A percentile compares a stretch with the other conserved stretches of the same genome.
phyloP scores from a whole-genome alignment of 306 rosid species.

The Prunus armeniaca region DNA sequence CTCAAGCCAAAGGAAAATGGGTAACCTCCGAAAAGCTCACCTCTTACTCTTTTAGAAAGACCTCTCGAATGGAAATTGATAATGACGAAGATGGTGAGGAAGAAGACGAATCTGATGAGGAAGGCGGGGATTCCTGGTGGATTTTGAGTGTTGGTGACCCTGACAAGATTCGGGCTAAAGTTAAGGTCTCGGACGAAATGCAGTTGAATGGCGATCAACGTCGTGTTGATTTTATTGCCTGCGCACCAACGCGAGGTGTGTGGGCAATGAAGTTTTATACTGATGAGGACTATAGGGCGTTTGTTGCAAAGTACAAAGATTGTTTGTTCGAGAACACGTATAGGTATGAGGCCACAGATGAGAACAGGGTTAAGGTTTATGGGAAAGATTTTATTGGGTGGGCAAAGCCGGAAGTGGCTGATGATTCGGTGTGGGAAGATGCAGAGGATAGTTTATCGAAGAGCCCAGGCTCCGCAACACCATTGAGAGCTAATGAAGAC shows the following conservation, averaged over 20 bases:
- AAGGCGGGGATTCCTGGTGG: conserved; percentile 57
- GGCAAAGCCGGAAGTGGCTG: conserved; percentile 83
- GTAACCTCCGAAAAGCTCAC: conserved; percentile 68
- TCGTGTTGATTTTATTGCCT: conserved; percentile 79
- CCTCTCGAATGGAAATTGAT: conserved; percentile 29
- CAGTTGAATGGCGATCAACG: conserved; percentile 66
- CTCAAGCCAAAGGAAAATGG: conserved; percentile 71
- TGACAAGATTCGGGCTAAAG: conserved; percentile 51
- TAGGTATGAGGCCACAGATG: conserved; percentile 63
- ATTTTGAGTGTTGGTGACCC: conserved; percentile 47
- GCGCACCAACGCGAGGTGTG: conserved; percentile 41
- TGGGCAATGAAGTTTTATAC: conserved; percentile 90
- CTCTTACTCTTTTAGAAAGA: conserved; percentile 50
- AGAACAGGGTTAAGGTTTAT: conserved; percentile 67
- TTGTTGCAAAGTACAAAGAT: conserved; percentile 50
- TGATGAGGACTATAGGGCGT: conserved; percentile 47
- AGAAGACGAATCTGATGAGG: conserved; percentile 37
- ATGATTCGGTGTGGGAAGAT: conserved; percentile 96
- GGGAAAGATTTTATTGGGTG: conserved; percentile 92
- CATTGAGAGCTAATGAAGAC: conserved; percentile 50
- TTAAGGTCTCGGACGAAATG: conserved; percentile 42
- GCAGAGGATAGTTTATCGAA: conserved; percentile 63
- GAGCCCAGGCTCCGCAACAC: conserved; percentile 61
- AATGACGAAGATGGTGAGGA: conserved; percentile 33
- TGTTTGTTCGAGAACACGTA: conserved; percentile 81